Evolutionary conservation across 106 monocot genomes (phyloP).

Genomic region (Ottelia alismoides): DNA sequence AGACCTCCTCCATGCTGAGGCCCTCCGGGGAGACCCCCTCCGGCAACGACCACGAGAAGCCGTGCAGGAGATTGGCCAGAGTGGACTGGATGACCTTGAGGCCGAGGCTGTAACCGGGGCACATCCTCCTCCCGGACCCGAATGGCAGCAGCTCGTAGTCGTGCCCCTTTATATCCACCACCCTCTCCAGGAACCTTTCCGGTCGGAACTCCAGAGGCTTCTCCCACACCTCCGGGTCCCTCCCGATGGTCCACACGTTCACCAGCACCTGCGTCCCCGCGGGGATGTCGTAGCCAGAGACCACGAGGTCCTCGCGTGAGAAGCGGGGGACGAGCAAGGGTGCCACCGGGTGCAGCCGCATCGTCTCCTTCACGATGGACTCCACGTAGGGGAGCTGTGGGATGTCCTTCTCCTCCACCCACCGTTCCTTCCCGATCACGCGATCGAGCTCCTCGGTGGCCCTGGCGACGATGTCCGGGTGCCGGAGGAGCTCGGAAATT

Average conservation of each 20-base stretch:
- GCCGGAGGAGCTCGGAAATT: constrained; percentile 13
- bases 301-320: constrained; percentile 57
- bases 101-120: constrained; percentile 8
- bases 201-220: constrained; percentile 65
- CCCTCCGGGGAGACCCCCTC: no score
- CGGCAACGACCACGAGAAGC: not conserved
- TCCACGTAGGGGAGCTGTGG: constrained; percentile 55
- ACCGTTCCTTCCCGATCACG: not conserved
- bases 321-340: constrained; percentile 79
- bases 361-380: constrained; percentile 23
- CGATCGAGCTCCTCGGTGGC: constrained; percentile 1
- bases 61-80: not conserved
- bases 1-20: no score
- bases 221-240: constrained; percentile 58
- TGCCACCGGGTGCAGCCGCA: constrained; percentile 27
- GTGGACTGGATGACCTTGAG: not conserved
- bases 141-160: constrained; percentile 19
- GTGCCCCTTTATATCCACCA: constrained; percentile 14
- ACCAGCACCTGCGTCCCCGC: constrained; percentile 65
- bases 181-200: constrained; percentile 19
- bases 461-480: constrained; percentile 5
- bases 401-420: constrained; percentile 33
- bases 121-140: constrained; percentile 20
- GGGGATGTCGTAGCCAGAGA: constrained; percentile 61
- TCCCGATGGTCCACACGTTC: constrained; percentile 76